Percentiles rank a stretch among this genome's conserved stretches.
Conservation (phyloP, 202 grass and related monocot genomes). For the Eragrostis tef region DNA sequence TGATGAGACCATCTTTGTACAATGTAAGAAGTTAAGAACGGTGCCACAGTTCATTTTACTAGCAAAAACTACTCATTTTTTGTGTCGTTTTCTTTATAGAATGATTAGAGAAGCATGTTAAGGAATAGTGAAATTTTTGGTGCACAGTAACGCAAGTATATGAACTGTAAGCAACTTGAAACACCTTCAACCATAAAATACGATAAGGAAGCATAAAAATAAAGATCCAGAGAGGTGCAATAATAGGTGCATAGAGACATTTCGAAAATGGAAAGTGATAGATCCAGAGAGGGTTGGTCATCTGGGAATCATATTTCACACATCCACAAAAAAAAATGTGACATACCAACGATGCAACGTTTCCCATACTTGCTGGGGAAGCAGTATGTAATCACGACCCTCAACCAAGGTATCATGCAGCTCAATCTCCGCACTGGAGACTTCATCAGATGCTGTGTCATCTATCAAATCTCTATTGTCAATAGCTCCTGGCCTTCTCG, state of each 20-base stretch:
- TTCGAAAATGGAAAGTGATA: slow-evolving; percentile 24
- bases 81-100: slow-evolving; percentile 15
- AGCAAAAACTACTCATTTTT: neutral
- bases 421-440: slow-evolving; percentile 85
- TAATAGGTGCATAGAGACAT: slow-evolving; percentile 5
- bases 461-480: slow-evolving; percentile 92
- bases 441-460: slow-evolving; percentile 66
- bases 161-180: slow-evolving; percentile 18
- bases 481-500: slow-evolving; percentile 80
- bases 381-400: slow-evolving; percentile 94
- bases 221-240: neutral
- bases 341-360: slow-evolving; percentile 88
- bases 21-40: neutral
- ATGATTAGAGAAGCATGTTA: slow-evolving; percentile 27
- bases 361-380: slow-evolving; percentile 93
- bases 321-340: slow-evolving; percentile 21
- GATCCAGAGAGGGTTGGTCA: slow-evolving; percentile 2
- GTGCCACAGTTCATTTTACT: neutral
- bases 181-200: slow-evolving; percentile 17
- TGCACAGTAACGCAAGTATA: slow-evolving; percentile 21
- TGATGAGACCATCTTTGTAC: neutral
- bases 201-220: neutral
- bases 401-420: slow-evolving; percentile 93
- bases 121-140: slow-evolving; percentile 16
- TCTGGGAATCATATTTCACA: neutral